Evolutionary conservation across 495 filamentous ascomycete genomes (phyloP).

Genomic region (Achaetomiella virescens): DNA sequence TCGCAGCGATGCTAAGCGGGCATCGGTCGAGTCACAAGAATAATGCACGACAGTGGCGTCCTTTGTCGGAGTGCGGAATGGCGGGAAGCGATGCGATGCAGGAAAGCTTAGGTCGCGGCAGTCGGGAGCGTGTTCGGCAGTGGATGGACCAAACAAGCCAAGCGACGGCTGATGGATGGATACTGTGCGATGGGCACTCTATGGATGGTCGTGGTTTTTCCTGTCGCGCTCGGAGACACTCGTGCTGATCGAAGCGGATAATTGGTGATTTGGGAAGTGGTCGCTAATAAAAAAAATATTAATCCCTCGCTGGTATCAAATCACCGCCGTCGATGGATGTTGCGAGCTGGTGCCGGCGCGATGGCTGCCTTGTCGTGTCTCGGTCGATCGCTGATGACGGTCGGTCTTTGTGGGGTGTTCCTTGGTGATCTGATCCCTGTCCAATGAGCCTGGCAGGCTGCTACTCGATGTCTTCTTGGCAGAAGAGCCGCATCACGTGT

Average conservation of each 20-base stretch:
- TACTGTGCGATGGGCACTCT: background rate
- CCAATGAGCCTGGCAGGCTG: background rate
- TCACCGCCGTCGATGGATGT: background rate
- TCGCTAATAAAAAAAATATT: background rate
- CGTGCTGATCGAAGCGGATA: background rate
- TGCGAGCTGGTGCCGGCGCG: background rate
- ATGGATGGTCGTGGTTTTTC: background rate
- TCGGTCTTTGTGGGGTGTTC: constrained; percentile 20
- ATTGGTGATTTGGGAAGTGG: background rate
- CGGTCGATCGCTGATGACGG: constrained; percentile 1
- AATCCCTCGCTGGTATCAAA: background rate
- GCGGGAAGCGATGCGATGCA: background rate
- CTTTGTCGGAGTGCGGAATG: background rate
- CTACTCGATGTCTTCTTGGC: constrained; percentile 4
- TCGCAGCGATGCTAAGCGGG: background rate
- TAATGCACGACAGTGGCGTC: background rate
- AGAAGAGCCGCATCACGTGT: constrained; percentile 25
- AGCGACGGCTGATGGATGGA: background rate
- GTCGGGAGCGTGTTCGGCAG: background rate
- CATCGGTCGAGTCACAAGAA: background rate
- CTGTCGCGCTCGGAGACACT: background rate
- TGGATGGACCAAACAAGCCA: background rate
- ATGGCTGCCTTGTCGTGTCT: background rate
- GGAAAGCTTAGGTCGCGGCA: background rate
- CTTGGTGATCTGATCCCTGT: constrained; percentile 22